Evolutionary conservation across 176 grass and related monocot genomes (phyloP).

Genomic region (Alopecurus myosuroides): DNA sequence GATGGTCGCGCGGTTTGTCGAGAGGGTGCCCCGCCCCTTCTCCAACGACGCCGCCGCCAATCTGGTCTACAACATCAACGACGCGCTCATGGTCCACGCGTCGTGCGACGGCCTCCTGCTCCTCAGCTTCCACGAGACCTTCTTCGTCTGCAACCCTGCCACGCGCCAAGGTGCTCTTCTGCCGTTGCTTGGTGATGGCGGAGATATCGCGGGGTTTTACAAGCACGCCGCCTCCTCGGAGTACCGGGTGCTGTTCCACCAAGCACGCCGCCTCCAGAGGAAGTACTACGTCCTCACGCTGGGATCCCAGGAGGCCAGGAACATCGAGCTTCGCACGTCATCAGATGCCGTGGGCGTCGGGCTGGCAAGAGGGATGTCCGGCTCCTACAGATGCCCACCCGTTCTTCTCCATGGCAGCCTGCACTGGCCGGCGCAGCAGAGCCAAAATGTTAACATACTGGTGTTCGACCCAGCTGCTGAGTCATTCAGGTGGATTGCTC

Average conservation of each 20-base stretch:
- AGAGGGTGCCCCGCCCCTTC: not conserved
- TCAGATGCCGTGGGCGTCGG: not conserved
- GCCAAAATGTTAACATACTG: not conserved
- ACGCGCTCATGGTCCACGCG: not conserved
- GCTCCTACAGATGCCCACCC: not conserved
- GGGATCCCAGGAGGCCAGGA: not conserved
- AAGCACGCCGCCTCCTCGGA: not conserved
- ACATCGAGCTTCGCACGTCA: not conserved
- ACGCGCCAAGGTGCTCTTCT: not conserved
- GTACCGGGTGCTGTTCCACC: conserved; percentile 28
- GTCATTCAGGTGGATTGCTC: not conserved
- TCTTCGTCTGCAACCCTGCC: conserved; percentile 19
- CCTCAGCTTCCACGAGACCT: not conserved
- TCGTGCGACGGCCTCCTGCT: conserved; percentile 32
- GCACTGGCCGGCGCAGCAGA: not conserved
- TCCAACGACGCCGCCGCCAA: not conserved
- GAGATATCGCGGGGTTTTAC: not conserved
- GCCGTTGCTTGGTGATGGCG: not conserved
- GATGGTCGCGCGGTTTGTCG: not conserved
- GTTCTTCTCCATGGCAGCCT: not conserved
- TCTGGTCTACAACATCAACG: not conserved
- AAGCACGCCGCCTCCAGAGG: not conserved
- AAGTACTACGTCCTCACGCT: conserved; percentile 15
- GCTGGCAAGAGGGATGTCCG: not conserved
- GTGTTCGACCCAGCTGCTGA: conserved; percentile 12